Percentiles rank a stretch among this genome's conserved stretches.
Conservation (phyloP, 2,329 filamentous ascomycete species). For the Cercospora beticola region DNA sequence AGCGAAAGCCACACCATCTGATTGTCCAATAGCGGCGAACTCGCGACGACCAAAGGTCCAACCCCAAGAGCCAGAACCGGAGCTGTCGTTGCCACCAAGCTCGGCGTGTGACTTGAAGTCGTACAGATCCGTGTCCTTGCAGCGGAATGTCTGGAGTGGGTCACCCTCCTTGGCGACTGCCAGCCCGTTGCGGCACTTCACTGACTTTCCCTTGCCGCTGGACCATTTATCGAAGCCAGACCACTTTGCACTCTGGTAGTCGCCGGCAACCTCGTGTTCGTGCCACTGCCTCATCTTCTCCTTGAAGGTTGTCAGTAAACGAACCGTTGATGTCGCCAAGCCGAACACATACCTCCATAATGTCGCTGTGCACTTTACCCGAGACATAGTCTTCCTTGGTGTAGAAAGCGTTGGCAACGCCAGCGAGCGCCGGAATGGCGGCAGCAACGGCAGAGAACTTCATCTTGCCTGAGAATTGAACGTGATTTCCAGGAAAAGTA, state of each 20-base stretch:
- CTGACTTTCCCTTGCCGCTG: constrained; percentile 17
- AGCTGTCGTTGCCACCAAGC: constrained; percentile 50
- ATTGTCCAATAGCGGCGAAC: constrained; percentile 56
- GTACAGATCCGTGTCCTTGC: constrained; percentile 36
- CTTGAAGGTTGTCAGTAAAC: not conserved
- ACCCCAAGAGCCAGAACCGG: constrained; percentile 54
- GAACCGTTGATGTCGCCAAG: not conserved
- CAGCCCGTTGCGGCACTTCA: constrained; percentile 45
- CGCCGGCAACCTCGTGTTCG: constrained; percentile 26
- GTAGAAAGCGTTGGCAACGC: constrained; percentile 21
- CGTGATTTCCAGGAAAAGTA: not conserved
- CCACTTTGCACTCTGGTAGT: constrained; percentile 24
- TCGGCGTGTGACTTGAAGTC: constrained; percentile 57
- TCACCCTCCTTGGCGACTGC: constrained; percentile 50
- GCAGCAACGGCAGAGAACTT: constrained; percentile 22
- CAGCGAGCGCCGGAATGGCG: constrained; percentile 23
- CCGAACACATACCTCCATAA: constrained; percentile 21
- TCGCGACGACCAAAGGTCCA: constrained; percentile 56
- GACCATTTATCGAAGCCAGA: constrained; percentile 18
- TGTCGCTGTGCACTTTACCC: constrained; percentile 21
- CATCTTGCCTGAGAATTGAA: constrained; percentile 13
- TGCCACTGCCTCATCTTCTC: constrained; percentile 24
- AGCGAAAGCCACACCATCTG: constrained; percentile 57
- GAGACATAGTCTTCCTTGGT: constrained; percentile 23
- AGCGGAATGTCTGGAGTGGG: constrained; percentile 48